These are phyloP conservation scores for Spatholobus suberectus DNA, from an alignment of 306 rosid species.

Conservation along the genomic window DNA sequence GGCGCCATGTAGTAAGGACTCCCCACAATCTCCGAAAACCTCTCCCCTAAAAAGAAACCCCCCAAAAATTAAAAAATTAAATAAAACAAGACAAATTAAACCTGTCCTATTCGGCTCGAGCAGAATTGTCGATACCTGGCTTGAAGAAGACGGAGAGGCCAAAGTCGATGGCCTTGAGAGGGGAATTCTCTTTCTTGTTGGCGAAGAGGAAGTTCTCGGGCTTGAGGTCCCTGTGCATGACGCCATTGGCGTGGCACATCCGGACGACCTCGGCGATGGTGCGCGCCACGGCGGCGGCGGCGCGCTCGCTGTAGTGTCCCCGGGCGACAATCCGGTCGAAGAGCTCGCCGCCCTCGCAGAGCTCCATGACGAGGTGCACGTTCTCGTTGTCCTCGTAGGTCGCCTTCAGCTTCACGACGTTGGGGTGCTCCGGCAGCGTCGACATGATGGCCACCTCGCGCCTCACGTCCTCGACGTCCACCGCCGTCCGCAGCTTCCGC, in stretches of 20 bases:
- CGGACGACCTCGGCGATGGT: slow-evolving; percentile 75
- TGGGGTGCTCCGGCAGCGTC: slow-evolving; percentile 71
- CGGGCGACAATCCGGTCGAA: slow-evolving; percentile 73
- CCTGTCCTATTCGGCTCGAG: too few relatives aligned
- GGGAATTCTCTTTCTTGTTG: slow-evolving; percentile 68
- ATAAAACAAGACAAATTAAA: background rate
- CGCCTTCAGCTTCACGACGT: slow-evolving; percentile 69
- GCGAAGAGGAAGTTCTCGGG: slow-evolving; percentile 80
- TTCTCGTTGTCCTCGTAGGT: slow-evolving; percentile 76
- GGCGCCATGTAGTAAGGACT: slow-evolving; percentile 93
- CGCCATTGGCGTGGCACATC: slow-evolving; percentile 82
- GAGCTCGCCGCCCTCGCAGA: slow-evolving; percentile 79
- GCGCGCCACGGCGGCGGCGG: slow-evolving; percentile 63
- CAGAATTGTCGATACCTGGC: too few relatives aligned
- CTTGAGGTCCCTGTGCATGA: slow-evolving; percentile 82
- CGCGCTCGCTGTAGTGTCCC: slow-evolving; percentile 76
- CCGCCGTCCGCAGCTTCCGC: slow-evolving; percentile 76
- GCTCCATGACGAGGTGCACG: slow-evolving; percentile 84
- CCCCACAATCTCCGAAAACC: slow-evolving; percentile 77
- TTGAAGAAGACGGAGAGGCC: slow-evolving; percentile 74
- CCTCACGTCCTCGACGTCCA: slow-evolving; percentile 73
- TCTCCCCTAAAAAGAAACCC: slow-evolving; percentile 53
- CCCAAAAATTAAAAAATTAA: background rate
- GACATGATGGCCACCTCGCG: slow-evolving; percentile 85
- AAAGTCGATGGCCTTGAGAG: slow-evolving; percentile 84